phyloP scores from a whole-genome alignment of 2,329 filamentous ascomycete species.

The Neocucurbitaria cava region DNA sequence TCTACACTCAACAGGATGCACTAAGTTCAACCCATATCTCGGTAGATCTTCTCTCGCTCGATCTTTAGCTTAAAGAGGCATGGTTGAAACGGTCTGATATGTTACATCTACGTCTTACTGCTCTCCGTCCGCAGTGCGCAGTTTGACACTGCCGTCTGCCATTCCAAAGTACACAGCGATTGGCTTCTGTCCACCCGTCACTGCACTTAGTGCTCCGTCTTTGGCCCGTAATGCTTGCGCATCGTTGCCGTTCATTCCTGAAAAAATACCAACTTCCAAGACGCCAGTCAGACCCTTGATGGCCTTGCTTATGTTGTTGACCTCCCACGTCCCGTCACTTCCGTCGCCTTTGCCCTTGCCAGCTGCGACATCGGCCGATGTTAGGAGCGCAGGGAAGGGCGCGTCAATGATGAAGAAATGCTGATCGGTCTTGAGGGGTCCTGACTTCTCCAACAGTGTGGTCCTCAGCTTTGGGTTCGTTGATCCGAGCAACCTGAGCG shows the following conservation, averaged over 20 bases:
- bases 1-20: neutral
- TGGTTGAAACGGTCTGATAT: neutral
- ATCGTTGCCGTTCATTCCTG: constrained; percentile 78
- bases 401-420: constrained; percentile 92
- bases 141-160: constrained; percentile 63
- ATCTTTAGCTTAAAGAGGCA: neutral
- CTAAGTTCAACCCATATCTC: neutral
- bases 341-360: constrained; percentile 58
- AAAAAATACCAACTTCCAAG: constrained; percentile 90
- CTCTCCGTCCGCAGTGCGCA: constrained; percentile 40
- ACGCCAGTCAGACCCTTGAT: constrained; percentile 87
- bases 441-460: constrained; percentile 77
- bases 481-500: constrained; percentile 76
- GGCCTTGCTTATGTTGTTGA: constrained; percentile 73
- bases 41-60: neutral
- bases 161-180: constrained; percentile 95
- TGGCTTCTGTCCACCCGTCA: constrained; percentile 76
- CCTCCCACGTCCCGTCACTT: constrained; percentile 77
- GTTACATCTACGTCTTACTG: constrained; percentile 9
- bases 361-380: constrained; percentile 62
- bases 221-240: constrained; percentile 57
- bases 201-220: constrained; percentile 49
- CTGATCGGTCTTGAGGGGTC: constrained; percentile 85
- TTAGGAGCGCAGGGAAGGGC: constrained; percentile 76
- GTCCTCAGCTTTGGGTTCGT: constrained; percentile 73